These are phyloP conservation scores for Apophysomyces variabilis DNA, from an alignment of 371 early-diverging fungal genomes.

Conservation along the genomic window DNA sequence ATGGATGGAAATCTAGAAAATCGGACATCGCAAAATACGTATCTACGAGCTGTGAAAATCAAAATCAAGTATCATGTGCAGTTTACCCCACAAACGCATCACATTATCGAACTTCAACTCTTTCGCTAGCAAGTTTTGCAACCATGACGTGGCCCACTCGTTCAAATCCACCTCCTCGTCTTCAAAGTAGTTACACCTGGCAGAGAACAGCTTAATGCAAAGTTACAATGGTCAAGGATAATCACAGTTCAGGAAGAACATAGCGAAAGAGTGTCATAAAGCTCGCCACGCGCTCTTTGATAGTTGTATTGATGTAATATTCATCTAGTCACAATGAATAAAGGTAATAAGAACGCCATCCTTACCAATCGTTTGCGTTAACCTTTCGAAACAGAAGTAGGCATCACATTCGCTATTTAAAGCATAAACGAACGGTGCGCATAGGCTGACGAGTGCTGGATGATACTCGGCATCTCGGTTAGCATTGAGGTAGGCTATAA, in stretches of 20 bases:
- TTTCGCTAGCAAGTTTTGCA: conserved; percentile 71
- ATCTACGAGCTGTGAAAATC: conserved; percentile 37
- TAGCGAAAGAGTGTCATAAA: conserved; percentile 75
- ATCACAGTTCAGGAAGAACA: conserved; percentile 67
- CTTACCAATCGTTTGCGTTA: conserved; percentile 71
- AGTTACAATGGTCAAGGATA: neutral
- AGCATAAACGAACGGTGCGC: conserved; percentile 78
- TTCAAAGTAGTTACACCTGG: conserved; percentile 78
- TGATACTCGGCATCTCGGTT: conserved; percentile 74
- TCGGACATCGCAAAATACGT: conserved; percentile 72
- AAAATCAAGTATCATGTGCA: neutral
- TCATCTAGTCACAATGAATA: conserved; percentile 45
- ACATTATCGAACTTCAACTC: conserved; percentile 78
- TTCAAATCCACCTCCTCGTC: conserved; percentile 88
- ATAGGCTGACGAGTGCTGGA: conserved; percentile 71
- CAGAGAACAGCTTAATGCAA: neutral
- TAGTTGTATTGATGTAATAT: conserved; percentile 47
- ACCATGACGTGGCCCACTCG: conserved; percentile 85
- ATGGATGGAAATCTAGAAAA: conserved; percentile 73
- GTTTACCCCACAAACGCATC: conserved; percentile 74
- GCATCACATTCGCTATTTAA: conserved; percentile 74
- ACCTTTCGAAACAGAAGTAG: conserved; percentile 74
- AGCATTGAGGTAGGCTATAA: conserved; percentile 75
- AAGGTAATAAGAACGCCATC: neutral
- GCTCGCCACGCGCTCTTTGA: conserved; percentile 65